A percentile compares a stretch with the other conserved stretches of the same genome.
These are phyloP conservation scores for Metrosideros polymorpha DNA, from an alignment of 441 rosid genomes.

Conservation along the genomic window DNA sequence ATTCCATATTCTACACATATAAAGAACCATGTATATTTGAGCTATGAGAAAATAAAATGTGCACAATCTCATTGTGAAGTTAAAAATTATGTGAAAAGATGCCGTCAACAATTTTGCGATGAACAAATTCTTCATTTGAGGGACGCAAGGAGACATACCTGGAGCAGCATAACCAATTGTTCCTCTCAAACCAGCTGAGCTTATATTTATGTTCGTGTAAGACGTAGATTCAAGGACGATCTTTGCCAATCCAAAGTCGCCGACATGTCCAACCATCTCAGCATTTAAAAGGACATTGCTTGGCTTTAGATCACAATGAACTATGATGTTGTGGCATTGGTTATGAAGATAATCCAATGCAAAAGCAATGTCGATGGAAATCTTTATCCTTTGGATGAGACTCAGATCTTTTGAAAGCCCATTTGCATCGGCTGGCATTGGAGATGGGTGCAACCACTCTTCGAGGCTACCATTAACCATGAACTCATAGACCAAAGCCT, in stretches of 20 bases:
- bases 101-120: neutral
- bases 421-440: neutral
- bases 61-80: neutral
- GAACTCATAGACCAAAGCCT: neutral
- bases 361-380: neutral
- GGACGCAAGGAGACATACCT: neutral
- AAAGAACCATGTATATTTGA: neutral
- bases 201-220: fast-evolving
- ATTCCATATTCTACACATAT: neutral
- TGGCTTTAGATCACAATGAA: neutral
- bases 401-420: neutral
- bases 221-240: neutral
- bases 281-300: neutral
- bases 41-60: neutral
- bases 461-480: neutral
- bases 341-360: neutral
- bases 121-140: neutral
- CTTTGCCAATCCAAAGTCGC: neutral
- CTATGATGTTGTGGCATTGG: fast-evolving
- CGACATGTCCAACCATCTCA: neutral
- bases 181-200: neutral
- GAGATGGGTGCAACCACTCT: neutral
- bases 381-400: neutral
- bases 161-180: neutral
- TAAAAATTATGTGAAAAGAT: neutral